Percentiles rank a stretch among this genome's conserved stretches.
Evolutionary conservation across 2,329 filamentous ascomycete genomes (phyloP).

Genomic region (Cladorrhinum sp.): DNA sequence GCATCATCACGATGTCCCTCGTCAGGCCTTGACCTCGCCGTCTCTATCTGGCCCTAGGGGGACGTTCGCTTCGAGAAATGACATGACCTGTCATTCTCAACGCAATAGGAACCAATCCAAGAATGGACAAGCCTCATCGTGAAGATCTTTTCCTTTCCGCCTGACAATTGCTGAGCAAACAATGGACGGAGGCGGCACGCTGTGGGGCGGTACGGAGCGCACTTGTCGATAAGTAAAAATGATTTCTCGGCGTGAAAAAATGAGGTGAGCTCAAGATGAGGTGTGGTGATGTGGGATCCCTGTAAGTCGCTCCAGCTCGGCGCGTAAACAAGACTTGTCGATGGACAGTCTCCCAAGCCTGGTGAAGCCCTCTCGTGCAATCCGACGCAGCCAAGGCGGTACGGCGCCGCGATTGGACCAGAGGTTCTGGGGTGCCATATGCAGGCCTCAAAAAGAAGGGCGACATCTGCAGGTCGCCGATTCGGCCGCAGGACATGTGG

Average conservation of each 20-base stretch:
- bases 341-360: constrained; percentile 43
- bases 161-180: constrained; percentile 7
- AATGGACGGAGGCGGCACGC: constrained; percentile 21
- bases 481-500: constrained; percentile 33
- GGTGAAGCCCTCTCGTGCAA: constrained; percentile 45
- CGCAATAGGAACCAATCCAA: constrained; percentile 14
- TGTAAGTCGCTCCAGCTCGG: constrained; percentile 40
- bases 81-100: constrained; percentile 20
- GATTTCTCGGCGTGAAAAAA: constrained; percentile 17
- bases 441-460: constrained; percentile 22
- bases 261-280: constrained; percentile 18
- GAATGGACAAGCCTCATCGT: constrained; percentile 21
- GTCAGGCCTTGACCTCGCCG: constrained; percentile 1
- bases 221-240: constrained; percentile 1
- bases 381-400: constrained; percentile 41
- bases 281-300: constrained; percentile 33
- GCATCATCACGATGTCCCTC: constrained; percentile 11
- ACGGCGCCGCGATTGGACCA: constrained; percentile 26
- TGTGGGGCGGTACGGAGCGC: constrained; percentile 39
- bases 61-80: neutral
- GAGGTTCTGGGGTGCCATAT: constrained; percentile 17
- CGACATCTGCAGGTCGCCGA: constrained; percentile 31
- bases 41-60: neutral
- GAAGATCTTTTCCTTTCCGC: constrained; percentile 12
- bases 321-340: constrained; percentile 52